Base-by-base conservation (phyloP, 805 yeast species). In the Yarrowia phangngaensis region DNA sequence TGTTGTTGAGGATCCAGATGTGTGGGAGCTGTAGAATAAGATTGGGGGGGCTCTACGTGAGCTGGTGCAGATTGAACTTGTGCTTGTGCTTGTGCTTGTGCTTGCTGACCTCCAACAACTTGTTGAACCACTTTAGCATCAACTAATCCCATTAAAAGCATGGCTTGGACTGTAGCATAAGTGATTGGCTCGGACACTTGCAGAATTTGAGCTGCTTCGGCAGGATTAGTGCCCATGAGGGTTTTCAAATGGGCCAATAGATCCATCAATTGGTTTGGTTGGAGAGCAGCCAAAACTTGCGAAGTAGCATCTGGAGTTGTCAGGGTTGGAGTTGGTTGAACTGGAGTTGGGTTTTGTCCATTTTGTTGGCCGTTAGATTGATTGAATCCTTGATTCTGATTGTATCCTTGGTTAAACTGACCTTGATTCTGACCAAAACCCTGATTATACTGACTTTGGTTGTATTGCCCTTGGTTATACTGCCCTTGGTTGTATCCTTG, bases 111-210 rank as follows among this genome's bases (percentile, higher is more conserved):
- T 31, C 51, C 54, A 17, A 55, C 53, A 2, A 57, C 60, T 40
- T 58, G 56, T 12, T 54, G 48, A 9, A 58, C 58, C 1, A 58
- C 61, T 23, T 54, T 50, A 20, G 52, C 65, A 31, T 59, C 63
- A 12, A 60, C 65, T 29, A 61, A 59, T 19, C 66, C 70, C 58
- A 65, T 65, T 52, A 62, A 63, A 53, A 80, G 62, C 49, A 84
- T 64, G 1, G 81, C 71, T 60, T 88, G 95, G 1, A 87, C 84
- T 23, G 87, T 66, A 0, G 92, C 87, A 60, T 80, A 85, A 2
- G 83, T 67, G 46, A 88, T 68, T 0, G 92, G 90, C 57, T 80
- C 56, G 4, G 54, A 78, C 53, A 76, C 78, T 19, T 72, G 72
- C 17, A 87, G 69, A 29, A 87, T 65, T 26, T 73, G 73, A 48